Conservation (phyloP, 352 stramenopile species). For the Globisporangium middletonii region DNA sequence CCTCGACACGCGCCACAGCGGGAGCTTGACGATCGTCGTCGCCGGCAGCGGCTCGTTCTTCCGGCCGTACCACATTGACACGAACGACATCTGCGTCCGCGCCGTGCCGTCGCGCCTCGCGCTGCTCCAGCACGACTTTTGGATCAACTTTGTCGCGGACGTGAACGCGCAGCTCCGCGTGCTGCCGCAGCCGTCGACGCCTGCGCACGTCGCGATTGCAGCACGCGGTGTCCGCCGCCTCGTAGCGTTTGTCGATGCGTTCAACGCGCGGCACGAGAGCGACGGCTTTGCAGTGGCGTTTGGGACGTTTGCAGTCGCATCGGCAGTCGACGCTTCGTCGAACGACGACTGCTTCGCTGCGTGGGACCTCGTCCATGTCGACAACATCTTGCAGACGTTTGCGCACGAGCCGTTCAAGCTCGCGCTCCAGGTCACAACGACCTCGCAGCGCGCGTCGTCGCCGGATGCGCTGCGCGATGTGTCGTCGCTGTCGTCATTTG, state of each 20-base stretch:
- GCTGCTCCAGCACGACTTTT: conserved; percentile 72
- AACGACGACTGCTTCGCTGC: conserved; percentile 40
- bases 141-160: conserved; percentile 78
- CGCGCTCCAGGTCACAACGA: conserved; percentile 44
- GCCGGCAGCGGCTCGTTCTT: conserved; percentile 78
- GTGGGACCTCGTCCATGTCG: conserved; percentile 21
- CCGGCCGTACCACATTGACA: conserved; percentile 73
- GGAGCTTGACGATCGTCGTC: conserved; percentile 42
- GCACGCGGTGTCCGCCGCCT: conserved; percentile 29
- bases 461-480: too few species aligned
- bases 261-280: conserved; percentile 54
- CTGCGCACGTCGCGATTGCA: conserved; percentile 24
- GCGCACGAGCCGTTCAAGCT: conserved; percentile 55
- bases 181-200: conserved; percentile 50
- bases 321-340: conserved; percentile 18
- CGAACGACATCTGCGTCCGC: conserved; percentile 77
- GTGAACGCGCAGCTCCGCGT: conserved; percentile 65
- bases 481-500: neutral
- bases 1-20: conserved; percentile 6
- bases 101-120: conserved; percentile 60
- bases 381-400: conserved; percentile 28
- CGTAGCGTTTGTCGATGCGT: conserved; percentile 36
- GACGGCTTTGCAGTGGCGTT: conserved; percentile 55
- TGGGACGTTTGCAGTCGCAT: conserved; percentile 40
- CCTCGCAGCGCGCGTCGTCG: neutral